Evolutionary conservation across 78 protist species (phyloP), one percentile per base, ranked within the genome.

Genomic region (Trichosphaerium sp.): DNA sequence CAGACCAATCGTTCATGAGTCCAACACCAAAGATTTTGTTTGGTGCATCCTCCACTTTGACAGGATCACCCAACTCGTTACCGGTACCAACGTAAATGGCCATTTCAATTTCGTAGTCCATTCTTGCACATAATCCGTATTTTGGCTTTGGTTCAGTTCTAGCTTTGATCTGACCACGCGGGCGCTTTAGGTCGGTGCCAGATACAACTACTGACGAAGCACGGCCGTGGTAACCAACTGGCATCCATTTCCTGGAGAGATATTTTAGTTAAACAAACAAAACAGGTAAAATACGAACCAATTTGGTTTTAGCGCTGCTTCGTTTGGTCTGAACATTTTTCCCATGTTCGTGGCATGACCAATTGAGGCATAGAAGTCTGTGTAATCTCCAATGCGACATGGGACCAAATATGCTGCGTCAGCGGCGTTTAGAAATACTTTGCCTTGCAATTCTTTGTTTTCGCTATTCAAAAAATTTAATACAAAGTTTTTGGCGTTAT

Each of bases 201-300:
- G 83, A 52, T 52, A 86, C 87, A 25, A 85, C 88, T 18, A 93
- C 71, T 2, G 88, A 63, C 28, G 94, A 86, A 1, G 95, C 76
- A 48, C 95, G 85, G 48, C 95, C 97, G 72, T 93, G 97, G 76
- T 93, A 93, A 25, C 93, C 95, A 47, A 93, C 88, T 47, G 97
- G 97, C 10, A 92, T 26, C 55, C 84, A 92, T 35, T 75, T 68
- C 51, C 54, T 42, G 55, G 3, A 6, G 10, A 4, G 10, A 25
- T 4, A 11, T 6, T 3, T 3, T 21, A 10, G 35, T 25, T 3
- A 11, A 10, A 10, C 26, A 12, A 10, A 8, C 59, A 54, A 54
- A 8, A 10, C 26, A 10, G 26, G 29, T 6, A 8, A 6, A 21
- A 54, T 10, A 29, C 10, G 41, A 54, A 12, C 59, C 10, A 29